A percentile compares a stretch with the other conserved stretches of the same genome.
Evolutionary conservation across 2,329 filamentous ascomycete species (phyloP).

Genomic region (Xylaria sp.): DNA sequence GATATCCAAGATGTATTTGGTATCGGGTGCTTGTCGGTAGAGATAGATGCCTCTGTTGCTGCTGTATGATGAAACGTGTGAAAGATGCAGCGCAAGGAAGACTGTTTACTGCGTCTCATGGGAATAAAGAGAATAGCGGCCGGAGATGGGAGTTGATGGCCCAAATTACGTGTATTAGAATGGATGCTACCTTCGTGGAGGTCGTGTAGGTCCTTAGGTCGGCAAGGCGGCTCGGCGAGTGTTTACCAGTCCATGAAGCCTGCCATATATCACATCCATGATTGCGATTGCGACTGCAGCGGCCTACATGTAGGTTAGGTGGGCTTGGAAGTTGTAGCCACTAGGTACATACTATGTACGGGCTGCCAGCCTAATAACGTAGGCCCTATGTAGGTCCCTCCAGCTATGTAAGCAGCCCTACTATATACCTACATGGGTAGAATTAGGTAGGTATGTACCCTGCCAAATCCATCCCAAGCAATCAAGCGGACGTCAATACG

Average conservation of each 20-base stretch:
- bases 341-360: no score
- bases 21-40: constrained; percentile 14
- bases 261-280: not conserved
- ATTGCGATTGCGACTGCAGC: not conserved
- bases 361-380: no score
- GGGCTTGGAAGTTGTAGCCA: no score
- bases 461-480: no score
- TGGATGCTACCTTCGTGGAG: not conserved
- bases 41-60: constrained; percentile 2
- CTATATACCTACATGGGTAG: no score
- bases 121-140: not conserved
- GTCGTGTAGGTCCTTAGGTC: no score
- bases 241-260: no score
- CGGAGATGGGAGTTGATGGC: not conserved
- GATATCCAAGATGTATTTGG: constrained; percentile 23
- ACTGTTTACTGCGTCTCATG: not conserved
- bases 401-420: no score
- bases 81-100: constrained; percentile 15
- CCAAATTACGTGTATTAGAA: not conserved
- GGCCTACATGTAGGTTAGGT: no score
- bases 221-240: no score
- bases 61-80: constrained; percentile 13
- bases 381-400: no score
- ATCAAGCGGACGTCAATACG: no score
- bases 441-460: not conserved